Base-by-base conservation (phyloP, 495 filamentous ascomycete species). In the Penicillium verhagenii region DNA sequence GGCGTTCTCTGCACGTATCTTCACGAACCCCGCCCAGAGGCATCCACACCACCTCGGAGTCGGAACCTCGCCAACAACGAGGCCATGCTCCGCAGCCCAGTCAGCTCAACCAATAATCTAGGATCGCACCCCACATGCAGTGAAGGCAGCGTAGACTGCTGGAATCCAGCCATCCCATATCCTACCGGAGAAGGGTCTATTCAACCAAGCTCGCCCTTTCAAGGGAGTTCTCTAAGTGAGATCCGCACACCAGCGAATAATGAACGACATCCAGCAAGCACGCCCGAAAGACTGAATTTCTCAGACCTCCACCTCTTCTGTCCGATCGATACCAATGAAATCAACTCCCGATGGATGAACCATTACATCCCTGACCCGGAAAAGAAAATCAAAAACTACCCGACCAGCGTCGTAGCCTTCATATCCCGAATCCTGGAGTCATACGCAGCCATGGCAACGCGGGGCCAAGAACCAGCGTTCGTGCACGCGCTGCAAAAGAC, bases 341-440 rank as follows among this genome's bases (percentile, higher is more conserved):
- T 80, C 48, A 71, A 65, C 14, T 75, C 76, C 47, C 77, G 77
- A 26, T 80, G 73, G 76, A 38, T 78, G 47, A 71, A 74, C 23
- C 50, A 71, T 6, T 79, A 72, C 43, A 72, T 79, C 45, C 76
- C 72, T 2, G 42, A 69, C 8, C 63, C 73, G 0, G 72, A 64
- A 1, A 75, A 78, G 43, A 63, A 45, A 18, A 44, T 69, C 19
- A 79, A 79, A 49, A 44, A 66, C 7, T 76, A 78, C 38, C 69
- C 70, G 0, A 29, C 64, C 13, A 49, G 35, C 4, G 63, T 75
- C n/a, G 58, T 59, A 0, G 46, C 53, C 4, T 76, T 78, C 24
- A 70, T 78, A 14, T 72, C 58, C 38, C 69, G 70, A n/a, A 65
- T 74, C 8, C 57, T 80, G 6, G 77, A 76, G 42, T 72, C 76